Percentiles rank a stretch among this genome's conserved stretches.
These are phyloP conservation scores for Plectosphaerella cucumerina DNA, from an alignment of 2,329 filamentous ascomycete species.

Conservation along the genomic window DNA sequence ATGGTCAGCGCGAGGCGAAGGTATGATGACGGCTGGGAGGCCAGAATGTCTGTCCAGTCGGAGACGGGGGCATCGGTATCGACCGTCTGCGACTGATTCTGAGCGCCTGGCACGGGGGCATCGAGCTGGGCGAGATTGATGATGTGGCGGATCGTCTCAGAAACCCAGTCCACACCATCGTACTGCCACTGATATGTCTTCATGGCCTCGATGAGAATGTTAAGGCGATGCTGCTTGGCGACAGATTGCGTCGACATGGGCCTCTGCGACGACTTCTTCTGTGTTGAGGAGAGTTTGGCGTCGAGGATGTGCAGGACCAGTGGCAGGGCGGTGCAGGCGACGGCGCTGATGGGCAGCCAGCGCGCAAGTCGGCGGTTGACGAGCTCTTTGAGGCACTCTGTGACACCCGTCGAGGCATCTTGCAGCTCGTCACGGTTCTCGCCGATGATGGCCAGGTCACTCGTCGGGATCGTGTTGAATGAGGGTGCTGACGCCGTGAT, in stretches of 20 bases:
- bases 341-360: conserved; percentile 42
- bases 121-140: conserved; percentile 32
- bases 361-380: conserved; percentile 38
- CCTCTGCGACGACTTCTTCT: background rate
- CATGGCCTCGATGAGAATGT: conserved; percentile 41
- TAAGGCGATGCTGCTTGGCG: conserved; percentile 37
- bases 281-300: conserved; percentile 24
- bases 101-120: conserved; percentile 7
- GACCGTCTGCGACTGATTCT: conserved; percentile 2
- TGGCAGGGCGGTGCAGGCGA: conserved; percentile 28
- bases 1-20: conserved; percentile 38
- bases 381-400: conserved; percentile 41
- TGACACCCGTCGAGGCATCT: conserved; percentile 38
- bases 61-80: conserved; percentile 20
- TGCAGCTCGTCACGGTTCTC: conserved; percentile 38
- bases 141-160: conserved; percentile 37
- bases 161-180: conserved; percentile 40
- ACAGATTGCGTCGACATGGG: conserved; percentile 25
- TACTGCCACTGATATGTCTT: conserved; percentile 40
- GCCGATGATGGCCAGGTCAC: conserved; percentile 31
- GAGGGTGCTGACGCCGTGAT: conserved; percentile 30
- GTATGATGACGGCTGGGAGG: conserved; percentile 33
- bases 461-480: conserved; percentile 21
- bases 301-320: conserved; percentile 28
- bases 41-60: conserved; percentile 38